phyloP scores from a whole-genome alignment of 2,329 filamentous ascomycete species.

The Botrytis fragariae region DNA sequence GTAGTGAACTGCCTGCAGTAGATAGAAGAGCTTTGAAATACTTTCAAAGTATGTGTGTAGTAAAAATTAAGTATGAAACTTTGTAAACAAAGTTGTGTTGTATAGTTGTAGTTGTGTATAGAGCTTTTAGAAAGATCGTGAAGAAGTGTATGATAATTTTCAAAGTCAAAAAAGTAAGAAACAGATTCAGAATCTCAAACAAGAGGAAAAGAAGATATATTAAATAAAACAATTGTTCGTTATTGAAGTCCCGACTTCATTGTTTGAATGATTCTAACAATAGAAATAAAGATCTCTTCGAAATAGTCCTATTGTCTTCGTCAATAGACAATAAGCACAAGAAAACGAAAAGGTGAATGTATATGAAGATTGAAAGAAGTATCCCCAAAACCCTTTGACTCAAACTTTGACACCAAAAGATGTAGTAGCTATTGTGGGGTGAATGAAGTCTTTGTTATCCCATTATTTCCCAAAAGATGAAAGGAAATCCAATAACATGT shows the following conservation, averaged over 20 bases:
- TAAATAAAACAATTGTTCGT: constrained; percentile 22
- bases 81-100: constrained; percentile 28
- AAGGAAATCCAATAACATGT: constrained; percentile 17
- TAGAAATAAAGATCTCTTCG: constrained; percentile 23
- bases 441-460: constrained; percentile 24
- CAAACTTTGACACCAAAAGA: constrained; percentile 12
- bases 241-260: constrained; percentile 28
- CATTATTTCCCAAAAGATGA: constrained; percentile 15
- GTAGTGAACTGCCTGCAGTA: constrained; percentile 37
- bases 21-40: constrained; percentile 21
- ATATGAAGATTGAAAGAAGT: constrained; percentile 21
- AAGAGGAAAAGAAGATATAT: constrained; percentile 10
- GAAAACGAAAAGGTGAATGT: constrained; percentile 13
- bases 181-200: not conserved
- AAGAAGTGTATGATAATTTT: constrained; percentile 23
- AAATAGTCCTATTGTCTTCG: constrained; percentile 6
- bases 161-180: not conserved
- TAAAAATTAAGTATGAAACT: constrained; percentile 22
- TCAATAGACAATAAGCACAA: not conserved
- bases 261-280: constrained; percentile 28
- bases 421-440: constrained; percentile 23
- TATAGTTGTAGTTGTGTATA: constrained; percentile 9
- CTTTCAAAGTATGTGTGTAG: constrained; percentile 23
- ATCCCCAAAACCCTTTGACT: constrained; percentile 7
- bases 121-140: constrained; percentile 19